These are phyloP conservation scores for Helotiales sp. DNA, from an alignment of 2,329 filamentous ascomycete genomes.

Conservation along the genomic window DNA sequence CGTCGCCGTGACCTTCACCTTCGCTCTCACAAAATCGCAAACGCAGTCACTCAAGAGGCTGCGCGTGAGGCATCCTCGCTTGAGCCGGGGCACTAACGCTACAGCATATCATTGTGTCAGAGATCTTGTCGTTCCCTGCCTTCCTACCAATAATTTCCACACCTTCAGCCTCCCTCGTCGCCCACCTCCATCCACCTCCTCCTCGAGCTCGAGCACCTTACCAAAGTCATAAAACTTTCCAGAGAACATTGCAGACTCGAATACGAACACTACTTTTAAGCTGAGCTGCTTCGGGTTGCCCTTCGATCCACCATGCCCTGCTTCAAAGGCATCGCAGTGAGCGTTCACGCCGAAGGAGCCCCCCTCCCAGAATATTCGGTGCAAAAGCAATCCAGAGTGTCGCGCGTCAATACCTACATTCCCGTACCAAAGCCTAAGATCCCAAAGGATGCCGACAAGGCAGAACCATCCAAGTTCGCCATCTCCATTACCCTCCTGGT, in stretches of 20 bases:
- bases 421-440: conserved; percentile 89
- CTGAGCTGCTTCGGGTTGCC: conserved; percentile 37
- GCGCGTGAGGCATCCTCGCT: conserved; percentile 2
- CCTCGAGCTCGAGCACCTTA: background rate
- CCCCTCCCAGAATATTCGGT: conserved; percentile 93
- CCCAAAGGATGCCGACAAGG: conserved; percentile 68
- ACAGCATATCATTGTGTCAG: background rate
- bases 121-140: background rate
- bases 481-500: conserved; percentile 97
- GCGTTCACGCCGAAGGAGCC: conserved; percentile 82
- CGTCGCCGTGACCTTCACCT: background rate
- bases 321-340: conserved; percentile 98
- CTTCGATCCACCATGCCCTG: conserved; percentile 71
- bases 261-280: conserved; percentile 14
- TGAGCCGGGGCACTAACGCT: conserved; percentile 5
- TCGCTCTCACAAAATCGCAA: background rate
- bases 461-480: conserved; percentile 93
- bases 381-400: conserved; percentile 88
- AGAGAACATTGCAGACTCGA: conserved; percentile 8
- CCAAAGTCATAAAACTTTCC: background rate
- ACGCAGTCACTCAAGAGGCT: conserved; percentile 1
- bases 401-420: conserved; percentile 96
- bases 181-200: conserved; percentile 5
- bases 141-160: background rate
- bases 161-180: conserved; percentile 10